Evolutionary conservation across 257 asterid genomes (phyloP).

Genomic region (Mitragyna speciosa): DNA sequence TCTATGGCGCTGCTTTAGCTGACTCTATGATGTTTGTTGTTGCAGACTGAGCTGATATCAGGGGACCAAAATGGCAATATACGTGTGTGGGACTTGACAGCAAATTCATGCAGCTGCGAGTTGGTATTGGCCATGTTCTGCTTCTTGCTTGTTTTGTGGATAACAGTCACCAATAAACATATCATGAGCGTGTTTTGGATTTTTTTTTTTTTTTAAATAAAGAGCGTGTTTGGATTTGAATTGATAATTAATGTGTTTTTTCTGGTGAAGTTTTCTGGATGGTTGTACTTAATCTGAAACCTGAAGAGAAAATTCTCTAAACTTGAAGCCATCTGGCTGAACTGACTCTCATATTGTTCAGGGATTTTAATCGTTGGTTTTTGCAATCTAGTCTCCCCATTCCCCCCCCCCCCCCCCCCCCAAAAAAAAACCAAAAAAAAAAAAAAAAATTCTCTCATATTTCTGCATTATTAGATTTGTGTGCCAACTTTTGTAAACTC

Average conservation of each 20-base stretch:
- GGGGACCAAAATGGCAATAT: conserved; percentile 99
- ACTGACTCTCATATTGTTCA: neutral
- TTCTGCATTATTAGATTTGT: neutral
- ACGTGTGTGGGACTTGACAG: conserved; percentile 98
- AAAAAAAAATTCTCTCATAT: too few relatives aligned
- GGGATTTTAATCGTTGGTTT: neutral
- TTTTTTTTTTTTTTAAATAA: too few relatives aligned
- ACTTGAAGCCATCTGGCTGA: neutral
- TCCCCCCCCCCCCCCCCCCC: neutral
- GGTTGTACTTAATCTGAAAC: too few relatives aligned
- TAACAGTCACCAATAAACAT: neutral
- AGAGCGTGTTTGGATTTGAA: neutral
- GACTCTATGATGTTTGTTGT: conserved; percentile 2
- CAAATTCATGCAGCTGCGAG: conserved; percentile 99
- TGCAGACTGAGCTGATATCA: conserved; percentile 92
- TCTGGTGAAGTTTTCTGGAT: neutral
- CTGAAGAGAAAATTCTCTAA: neutral
- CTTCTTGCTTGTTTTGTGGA: neutral
- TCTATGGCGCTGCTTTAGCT: neutral
- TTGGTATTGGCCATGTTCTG: conserved; percentile 42
- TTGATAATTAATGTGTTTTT: neutral
- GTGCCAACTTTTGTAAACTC: neutral
- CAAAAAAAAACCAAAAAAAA: too few relatives aligned
- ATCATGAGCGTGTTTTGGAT: neutral
- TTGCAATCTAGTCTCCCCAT: neutral